Conservation (phyloP, 2,329 filamentous ascomycete species). For the Thelonectria discophora region DNA sequence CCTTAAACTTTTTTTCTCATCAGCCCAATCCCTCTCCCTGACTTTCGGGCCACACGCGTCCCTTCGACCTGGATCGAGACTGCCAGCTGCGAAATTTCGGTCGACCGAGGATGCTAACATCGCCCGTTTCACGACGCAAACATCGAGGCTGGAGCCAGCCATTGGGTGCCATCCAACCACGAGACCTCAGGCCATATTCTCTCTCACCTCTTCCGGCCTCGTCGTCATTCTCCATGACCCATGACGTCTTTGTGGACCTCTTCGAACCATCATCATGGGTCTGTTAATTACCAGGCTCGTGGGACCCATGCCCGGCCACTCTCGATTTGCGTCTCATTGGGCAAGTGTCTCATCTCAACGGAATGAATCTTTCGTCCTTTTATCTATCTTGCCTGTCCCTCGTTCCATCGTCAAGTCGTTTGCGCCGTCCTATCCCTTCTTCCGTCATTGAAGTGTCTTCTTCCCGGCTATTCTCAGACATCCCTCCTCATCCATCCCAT, state of each 20-base stretch:
- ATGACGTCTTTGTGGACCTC: constrained; percentile 21
- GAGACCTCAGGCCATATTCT: background rate
- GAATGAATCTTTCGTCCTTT: background rate
- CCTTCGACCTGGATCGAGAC: background rate
- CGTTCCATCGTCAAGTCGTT: background rate
- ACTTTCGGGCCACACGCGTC: background rate
- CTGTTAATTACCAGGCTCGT: constrained; percentile 18
- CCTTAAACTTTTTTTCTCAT: background rate
- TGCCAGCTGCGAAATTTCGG: background rate
- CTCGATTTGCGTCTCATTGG: background rate
- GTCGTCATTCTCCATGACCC: background rate
- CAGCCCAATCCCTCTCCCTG: background rate
- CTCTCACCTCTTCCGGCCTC: background rate
- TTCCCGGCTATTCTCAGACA: background rate
- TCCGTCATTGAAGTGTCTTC: background rate
- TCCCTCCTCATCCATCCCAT: background rate
- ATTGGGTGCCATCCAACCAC: background rate
- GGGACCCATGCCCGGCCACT: constrained; percentile 6
- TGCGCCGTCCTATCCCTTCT: background rate
- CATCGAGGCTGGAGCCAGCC: background rate
- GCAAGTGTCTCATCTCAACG: background rate
- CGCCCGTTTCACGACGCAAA: background rate
- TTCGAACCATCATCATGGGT: constrained; percentile 11
- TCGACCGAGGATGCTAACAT: background rate
- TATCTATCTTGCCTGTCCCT: background rate